Evolutionary conservation across 2,329 filamentous ascomycete species (phyloP).

Genomic region (Cladosporium velox): DNA sequence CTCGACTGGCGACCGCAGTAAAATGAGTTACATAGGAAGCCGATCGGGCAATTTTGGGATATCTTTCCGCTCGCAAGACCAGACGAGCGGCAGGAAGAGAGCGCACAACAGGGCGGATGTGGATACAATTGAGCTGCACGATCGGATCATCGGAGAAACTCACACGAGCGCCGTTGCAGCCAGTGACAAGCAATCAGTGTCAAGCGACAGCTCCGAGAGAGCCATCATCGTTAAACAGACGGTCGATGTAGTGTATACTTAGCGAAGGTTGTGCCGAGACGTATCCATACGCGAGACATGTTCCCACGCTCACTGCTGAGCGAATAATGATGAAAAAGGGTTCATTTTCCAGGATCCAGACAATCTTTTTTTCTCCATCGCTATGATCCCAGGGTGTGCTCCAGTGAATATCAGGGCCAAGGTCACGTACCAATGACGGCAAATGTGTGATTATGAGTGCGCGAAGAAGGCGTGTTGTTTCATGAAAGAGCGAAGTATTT

Average conservation of each 20-base stretch:
- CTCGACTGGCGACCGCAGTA: neutral
- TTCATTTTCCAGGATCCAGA: neutral
- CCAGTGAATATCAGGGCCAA: neutral
- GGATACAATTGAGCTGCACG: neutral
- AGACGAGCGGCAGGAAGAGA: neutral
- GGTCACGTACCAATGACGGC: neutral
- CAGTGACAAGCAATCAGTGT: neutral
- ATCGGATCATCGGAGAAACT: neutral
- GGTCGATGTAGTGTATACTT: neutral
- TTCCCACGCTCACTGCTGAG: neutral
- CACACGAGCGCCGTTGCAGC: neutral
- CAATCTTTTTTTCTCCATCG: neutral
- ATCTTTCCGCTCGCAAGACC: neutral
- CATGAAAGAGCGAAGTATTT: neutral
- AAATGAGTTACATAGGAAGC: neutral
- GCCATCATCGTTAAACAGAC: constrained; percentile 17
- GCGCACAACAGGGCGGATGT: neutral
- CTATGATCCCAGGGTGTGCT: neutral
- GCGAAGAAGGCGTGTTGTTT: neutral
- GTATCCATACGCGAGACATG: neutral
- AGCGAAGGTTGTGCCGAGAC: neutral
- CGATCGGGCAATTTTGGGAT: neutral
- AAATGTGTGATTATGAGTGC: neutral
- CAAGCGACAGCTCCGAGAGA: constrained; percentile 10
- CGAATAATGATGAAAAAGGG: neutral